A percentile compares a stretch with the other conserved stretches of the same genome.
These are phyloP conservation scores for Rhynchospora breviuscula DNA, from an alignment of 176 grass and related monocot genomes.

Conservation along the genomic window DNA sequence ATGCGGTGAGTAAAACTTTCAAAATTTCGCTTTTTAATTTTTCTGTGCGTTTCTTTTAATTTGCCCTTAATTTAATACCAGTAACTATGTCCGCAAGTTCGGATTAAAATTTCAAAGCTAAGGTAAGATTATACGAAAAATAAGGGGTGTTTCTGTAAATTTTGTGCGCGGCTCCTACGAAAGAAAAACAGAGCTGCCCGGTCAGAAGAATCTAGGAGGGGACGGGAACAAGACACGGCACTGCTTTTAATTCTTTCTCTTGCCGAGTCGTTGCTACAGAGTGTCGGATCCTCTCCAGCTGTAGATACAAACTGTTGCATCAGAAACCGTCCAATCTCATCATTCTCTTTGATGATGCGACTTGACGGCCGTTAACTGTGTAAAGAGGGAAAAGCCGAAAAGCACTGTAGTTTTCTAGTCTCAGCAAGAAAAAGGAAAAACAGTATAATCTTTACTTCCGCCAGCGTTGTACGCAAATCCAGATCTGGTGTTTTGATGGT, in stretches of 20 bases:
- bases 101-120: too few relatives aligned
- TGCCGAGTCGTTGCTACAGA: too few relatives aligned
- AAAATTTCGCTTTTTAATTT: too few relatives aligned
- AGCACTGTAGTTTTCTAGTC: neutral
- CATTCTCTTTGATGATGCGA: neutral
- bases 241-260: neutral
- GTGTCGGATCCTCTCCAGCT: neutral
- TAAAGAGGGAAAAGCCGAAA: neutral
- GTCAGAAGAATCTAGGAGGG: slow-evolving; percentile 18
- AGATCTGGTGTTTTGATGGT: neutral
- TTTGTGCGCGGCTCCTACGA: neutral
- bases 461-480: neutral
- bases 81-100: too few relatives aligned
- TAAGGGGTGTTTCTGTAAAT: neutral
- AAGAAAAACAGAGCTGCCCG: neutral
- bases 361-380: neutral
- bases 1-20: too few relatives aligned
- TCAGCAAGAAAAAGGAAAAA: neutral
- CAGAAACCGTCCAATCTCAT: neutral
- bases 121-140: too few relatives aligned
- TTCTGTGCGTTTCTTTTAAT: too few relatives aligned
- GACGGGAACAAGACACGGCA: neutral
- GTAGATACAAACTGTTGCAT: neutral
- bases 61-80: too few relatives aligned
- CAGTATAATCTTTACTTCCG: neutral